Conservation (phyloP, 352 stramenopile species). For the Phytopythium chamaehyphon region DNA sequence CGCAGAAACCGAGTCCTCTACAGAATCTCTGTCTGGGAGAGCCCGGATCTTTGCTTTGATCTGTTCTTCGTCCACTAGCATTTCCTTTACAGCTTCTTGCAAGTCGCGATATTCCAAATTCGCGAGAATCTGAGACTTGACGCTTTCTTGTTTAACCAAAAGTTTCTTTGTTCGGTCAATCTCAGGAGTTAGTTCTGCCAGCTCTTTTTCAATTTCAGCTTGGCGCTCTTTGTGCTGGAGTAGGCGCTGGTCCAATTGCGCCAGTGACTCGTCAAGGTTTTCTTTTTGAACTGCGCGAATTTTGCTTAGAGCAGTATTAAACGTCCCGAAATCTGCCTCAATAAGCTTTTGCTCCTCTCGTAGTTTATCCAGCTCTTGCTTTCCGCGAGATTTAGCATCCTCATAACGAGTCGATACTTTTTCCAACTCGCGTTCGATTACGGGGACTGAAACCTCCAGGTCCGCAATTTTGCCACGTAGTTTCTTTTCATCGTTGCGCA, state of each 20-base stretch:
- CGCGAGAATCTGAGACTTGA: conserved; percentile 72
- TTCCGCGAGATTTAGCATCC: conserved; percentile 19
- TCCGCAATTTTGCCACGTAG: conserved; percentile 42
- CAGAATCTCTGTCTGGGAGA: conserved; percentile 45
- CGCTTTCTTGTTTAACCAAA: conserved; percentile 43
- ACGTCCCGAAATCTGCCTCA: conserved; percentile 35
- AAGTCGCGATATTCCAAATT: conserved; percentile 70
- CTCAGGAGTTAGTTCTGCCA: conserved; percentile 46
- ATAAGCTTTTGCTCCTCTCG: conserved; percentile 34
- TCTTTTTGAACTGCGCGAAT: conserved; percentile 31
- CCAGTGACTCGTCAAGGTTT: conserved; percentile 33
- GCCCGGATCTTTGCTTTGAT: conserved; percentile 43
- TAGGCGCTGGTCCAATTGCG: conserved; percentile 40
- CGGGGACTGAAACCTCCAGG: conserved; percentile 32
- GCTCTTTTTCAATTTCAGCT: conserved; percentile 20
- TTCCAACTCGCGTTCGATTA: conserved; percentile 36
- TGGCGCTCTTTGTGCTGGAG: conserved; percentile 41
- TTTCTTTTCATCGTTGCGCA: conserved; percentile 53
- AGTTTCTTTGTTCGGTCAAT: conserved; percentile 34
- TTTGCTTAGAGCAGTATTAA: conserved; percentile 28
- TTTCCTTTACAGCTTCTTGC: conserved; percentile 40
- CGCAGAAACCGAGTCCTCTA: conserved; percentile 34
- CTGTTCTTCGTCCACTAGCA: conserved; percentile 29
- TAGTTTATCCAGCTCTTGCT: conserved; percentile 22
- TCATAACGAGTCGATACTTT: conserved; percentile 41